These are phyloP conservation scores for Cerioporus squamosus DNA, from an alignment of 1,284 basidiomycete genomes.

Conservation along the genomic window DNA sequence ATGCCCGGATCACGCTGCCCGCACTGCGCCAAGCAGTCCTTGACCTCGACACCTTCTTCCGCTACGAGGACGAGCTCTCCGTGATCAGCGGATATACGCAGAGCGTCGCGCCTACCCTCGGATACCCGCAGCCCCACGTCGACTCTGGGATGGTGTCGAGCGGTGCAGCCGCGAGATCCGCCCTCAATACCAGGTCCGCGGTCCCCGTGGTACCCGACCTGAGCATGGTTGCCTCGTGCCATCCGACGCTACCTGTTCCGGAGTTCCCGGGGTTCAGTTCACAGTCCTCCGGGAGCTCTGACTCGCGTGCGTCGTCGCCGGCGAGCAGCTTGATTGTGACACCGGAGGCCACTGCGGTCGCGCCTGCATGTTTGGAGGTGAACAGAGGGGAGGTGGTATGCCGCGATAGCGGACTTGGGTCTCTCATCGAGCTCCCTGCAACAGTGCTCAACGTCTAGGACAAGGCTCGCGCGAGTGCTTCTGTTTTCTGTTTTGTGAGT, in stretches of 20 bases:
- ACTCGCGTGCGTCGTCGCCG: not conserved
- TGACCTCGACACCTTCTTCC: constrained; percentile 33
- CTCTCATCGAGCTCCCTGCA: no score
- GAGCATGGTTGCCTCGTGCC: not conserved
- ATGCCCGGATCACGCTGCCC: constrained; percentile 56
- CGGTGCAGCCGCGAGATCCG: not conserved
- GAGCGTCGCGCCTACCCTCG: not conserved
- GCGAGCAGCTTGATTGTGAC: constrained; percentile 8
- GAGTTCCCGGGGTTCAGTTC: not conserved
- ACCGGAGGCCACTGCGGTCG: not conserved
- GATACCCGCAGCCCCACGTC: not conserved
- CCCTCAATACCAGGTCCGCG: not conserved
- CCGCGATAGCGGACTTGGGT: no score
- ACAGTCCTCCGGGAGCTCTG: not conserved
- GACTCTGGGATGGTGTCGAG: no score
- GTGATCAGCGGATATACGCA: not conserved
- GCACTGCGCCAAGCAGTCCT: constrained; percentile 52
- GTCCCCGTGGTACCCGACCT: not conserved
- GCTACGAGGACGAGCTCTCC: constrained; percentile 24
- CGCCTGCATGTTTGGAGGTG: no score
- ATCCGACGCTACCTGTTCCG: not conserved
- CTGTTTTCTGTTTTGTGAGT: no score
- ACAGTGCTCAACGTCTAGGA: no score
- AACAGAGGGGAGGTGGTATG: no score
- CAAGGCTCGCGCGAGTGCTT: no score